These are phyloP conservation scores for Yarrowia galli DNA, from an alignment of 1,139 yeast species.

Conservation along the genomic window DNA sequence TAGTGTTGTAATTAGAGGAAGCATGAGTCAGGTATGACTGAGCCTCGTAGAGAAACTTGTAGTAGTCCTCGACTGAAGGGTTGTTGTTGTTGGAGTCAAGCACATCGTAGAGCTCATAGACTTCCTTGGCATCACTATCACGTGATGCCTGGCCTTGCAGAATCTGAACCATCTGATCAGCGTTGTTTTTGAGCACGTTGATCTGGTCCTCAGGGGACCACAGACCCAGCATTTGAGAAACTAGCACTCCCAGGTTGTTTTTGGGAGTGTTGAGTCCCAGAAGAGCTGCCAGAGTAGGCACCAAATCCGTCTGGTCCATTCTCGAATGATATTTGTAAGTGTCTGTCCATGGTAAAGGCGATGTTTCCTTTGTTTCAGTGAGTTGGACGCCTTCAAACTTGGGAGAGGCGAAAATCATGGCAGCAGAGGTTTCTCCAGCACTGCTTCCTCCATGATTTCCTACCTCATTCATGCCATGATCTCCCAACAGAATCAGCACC, in stretches of 20 bases:
- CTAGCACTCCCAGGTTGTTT: conserved; percentile 79
- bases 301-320: conserved; percentile 84
- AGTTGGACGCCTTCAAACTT: conserved; percentile 53
- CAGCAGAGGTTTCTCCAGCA: conserved; percentile 89
- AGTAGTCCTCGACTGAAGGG: conserved; percentile 41
- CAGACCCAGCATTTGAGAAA: conserved; percentile 62
- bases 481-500: conserved; percentile 81
- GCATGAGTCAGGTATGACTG: conserved; percentile 68
- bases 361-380: conserved; percentile 38
- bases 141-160: conserved; percentile 38
- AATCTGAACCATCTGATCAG: conserved; percentile 59
- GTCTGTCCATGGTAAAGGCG: conserved; percentile 56
- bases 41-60: conserved; percentile 56
- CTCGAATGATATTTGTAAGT: conserved; percentile 61
- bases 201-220: conserved; percentile 56
- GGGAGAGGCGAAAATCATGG: conserved; percentile 71
- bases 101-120: conserved; percentile 41
- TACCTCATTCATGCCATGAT: conserved; percentile 88
- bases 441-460: conserved; percentile 99
- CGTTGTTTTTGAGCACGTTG: conserved; percentile 63
- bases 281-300: conserved; percentile 79
- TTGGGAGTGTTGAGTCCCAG: conserved; percentile 84
- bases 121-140: conserved; percentile 12
- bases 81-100: background rate
- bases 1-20: conserved; percentile 76